Base-by-base conservation (phyloP, 306 rosid genomes). In the Comarum palustre region DNA sequence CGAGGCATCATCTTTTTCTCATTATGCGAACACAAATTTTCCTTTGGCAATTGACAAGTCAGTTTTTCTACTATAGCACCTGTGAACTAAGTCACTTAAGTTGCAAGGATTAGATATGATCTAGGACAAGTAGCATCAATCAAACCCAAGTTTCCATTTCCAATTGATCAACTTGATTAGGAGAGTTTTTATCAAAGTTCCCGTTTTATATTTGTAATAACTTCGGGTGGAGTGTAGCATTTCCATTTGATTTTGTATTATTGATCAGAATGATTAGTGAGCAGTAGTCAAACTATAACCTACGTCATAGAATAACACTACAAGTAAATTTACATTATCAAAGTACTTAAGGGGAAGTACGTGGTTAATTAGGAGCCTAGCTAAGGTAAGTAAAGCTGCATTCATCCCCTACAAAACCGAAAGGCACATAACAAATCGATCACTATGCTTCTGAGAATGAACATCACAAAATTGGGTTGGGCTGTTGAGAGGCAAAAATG, bases 401-500 rank as follows among this genome's bases (percentile, higher is more conserved):
- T 70, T 79, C 71, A 75, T 82, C 66, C 14, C 22, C 6, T 1
- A 68, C 73, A 82, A 80, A 66, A 79, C 87, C 79, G 79, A 79
- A 79, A 58, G 69, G 65, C 87, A 66, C 84, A 86, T 50, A 68
- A 31, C 22, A 16, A 29, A 60, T 31, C 22, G 22, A 86, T 78
- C 60, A 77, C 48, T 5, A 42, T 70, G 76, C 81, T 84, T 88
- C 88, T 84, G 75, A 69, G 75, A 17, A 80, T 81, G 73, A 78
- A 10, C 13, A 41, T 10, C 81, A 69, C 81, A 80, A 84, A 66
- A 62, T 29, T 72, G 84, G 91, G 93, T 88, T 80, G 90, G 91
- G 91, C 85, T 78, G 93, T 83, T 86, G 82, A 88, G 91, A 78
- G 84, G 88, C 96, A 90, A 77, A 29, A 77, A 77, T 16, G 69